These are phyloP conservation scores for Halenospora varia DNA, from an alignment of 495 filamentous ascomycete genomes.

Conservation along the genomic window DNA sequence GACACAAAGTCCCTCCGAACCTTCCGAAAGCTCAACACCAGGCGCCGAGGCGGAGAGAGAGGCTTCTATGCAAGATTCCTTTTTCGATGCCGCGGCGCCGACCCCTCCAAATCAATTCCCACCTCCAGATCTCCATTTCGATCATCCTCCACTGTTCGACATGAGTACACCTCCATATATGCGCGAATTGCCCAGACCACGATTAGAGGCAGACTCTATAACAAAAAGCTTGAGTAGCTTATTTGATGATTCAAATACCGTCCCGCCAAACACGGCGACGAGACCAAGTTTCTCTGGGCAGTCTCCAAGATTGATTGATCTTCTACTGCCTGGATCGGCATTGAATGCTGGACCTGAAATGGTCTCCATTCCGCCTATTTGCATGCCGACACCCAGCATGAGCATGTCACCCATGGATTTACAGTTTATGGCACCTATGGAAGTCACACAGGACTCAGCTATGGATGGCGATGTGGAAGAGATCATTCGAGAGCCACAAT, in stretches of 20 bases:
- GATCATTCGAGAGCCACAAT: constrained; percentile 46
- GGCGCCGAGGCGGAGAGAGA: constrained; percentile 12
- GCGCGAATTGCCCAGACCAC: constrained; percentile 20
- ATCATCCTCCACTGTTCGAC: constrained; percentile 23
- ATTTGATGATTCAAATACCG: constrained; percentile 30
- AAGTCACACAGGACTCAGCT: constrained; percentile 1
- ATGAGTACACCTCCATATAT: constrained; percentile 24
- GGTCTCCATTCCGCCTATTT: constrained; percentile 12
- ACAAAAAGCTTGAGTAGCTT: constrained; percentile 28
- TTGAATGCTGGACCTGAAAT: constrained; percentile 27
- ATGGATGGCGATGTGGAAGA: constrained; percentile 53
- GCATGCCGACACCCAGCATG: constrained; percentile 9
- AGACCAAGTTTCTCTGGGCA: constrained; percentile 32
- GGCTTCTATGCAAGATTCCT: constrained; percentile 18
- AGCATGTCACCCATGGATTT: constrained; percentile 11
- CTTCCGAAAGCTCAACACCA: constrained; percentile 19
- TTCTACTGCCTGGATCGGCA: constrained; percentile 40
- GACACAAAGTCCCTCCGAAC: constrained; percentile 20
- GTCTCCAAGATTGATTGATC: constrained; percentile 38
- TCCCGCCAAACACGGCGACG: constrained; percentile 26
- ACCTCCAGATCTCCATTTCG: constrained; percentile 17
- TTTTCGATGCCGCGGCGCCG: constrained; percentile 21
- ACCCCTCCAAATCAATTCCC: constrained; percentile 10
- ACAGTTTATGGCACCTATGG: constrained; percentile 6
- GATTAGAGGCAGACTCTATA: constrained; percentile 21